phyloP scores from a whole-genome alignment of 2,329 filamentous ascomycete species.

The Aspergillus fumigatiaffinis region DNA sequence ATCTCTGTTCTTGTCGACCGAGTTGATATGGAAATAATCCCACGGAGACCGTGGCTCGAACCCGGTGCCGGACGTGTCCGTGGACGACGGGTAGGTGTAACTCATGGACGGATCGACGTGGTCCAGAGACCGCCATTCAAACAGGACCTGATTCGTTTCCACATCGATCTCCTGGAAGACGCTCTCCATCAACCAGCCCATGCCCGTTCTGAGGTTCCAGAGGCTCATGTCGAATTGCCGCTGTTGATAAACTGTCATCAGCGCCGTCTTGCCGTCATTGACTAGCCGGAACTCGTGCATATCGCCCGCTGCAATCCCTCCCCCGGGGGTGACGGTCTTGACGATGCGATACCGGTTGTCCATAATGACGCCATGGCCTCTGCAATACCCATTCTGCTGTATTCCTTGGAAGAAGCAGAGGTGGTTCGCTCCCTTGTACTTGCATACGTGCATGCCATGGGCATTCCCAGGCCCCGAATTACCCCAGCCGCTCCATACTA shows the following conservation, averaged over 20 bases:
- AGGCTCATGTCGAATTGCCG: conserved; percentile 46
- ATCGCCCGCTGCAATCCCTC: conserved; percentile 43
- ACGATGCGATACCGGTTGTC: conserved; percentile 48
- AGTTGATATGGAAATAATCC: conserved; percentile 46
- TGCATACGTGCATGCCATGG: conserved; percentile 48
- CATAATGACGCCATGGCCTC: conserved; percentile 52
- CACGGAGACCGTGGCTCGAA: conserved; percentile 43
- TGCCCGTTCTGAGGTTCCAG: conserved; percentile 40
- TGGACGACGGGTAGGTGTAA: conserved; percentile 45
- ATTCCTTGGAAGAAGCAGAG: conserved; percentile 52
- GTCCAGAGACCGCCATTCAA: conserved; percentile 50
- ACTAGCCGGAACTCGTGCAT: conserved; percentile 53
- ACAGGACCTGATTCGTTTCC: conserved; percentile 45
- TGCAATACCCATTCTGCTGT: conserved; percentile 50
- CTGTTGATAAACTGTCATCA: conserved; percentile 42
- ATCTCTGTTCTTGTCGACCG: conserved; percentile 38
- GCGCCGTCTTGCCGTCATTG: conserved; percentile 39
- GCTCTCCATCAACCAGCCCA: conserved; percentile 51
- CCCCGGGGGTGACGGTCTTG: conserved; percentile 42
- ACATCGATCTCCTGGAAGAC: conserved; percentile 53
- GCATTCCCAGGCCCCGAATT: conserved; percentile 47
- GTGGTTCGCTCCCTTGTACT: conserved; percentile 47
- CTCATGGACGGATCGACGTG: conserved; percentile 47
- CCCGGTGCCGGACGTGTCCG: conserved; percentile 47
- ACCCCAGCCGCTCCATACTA: conserved; percentile 51